Evolutionary conservation across 768 basidiomycete species (phyloP).

Genomic region (Dictyophora rubrovolvata): DNA sequence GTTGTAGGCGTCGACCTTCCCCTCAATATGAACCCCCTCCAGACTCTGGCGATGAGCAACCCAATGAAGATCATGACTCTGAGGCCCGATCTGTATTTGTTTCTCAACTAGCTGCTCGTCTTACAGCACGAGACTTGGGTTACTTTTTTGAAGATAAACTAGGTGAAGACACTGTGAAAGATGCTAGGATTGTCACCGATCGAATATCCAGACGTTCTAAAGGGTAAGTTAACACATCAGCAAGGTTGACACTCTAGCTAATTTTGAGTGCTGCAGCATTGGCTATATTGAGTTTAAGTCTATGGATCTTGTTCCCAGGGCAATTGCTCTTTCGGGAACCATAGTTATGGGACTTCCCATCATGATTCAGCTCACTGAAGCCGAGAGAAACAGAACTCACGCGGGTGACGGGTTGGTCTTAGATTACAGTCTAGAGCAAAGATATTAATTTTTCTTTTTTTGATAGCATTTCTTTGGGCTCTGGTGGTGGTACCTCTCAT

Average conservation of each 20-base stretch:
- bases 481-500: slow-evolving; percentile 67
- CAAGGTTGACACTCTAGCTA: not conserved
- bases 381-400: slow-evolving; percentile 85
- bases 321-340: slow-evolving; percentile 81
- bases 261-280: slow-evolving; percentile 50
- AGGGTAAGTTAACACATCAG: slow-evolving; percentile 49
- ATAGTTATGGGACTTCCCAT: slow-evolving; percentile 98
- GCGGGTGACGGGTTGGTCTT: slow-evolving; percentile 71
- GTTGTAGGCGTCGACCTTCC: slow-evolving; percentile 46
- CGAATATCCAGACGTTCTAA: slow-evolving; percentile 93
- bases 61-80: slow-evolving; percentile 73
- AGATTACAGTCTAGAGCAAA: not conserved
- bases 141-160: slow-evolving; percentile 98
- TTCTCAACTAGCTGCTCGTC: slow-evolving; percentile 92
- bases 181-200: slow-evolving; percentile 94
- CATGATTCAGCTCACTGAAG: slow-evolving; percentile 92
- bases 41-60: slow-evolving; percentile 59
- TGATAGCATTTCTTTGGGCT: slow-evolving; percentile 73
- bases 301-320: slow-evolving; percentile 85
- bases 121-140: slow-evolving; percentile 94
- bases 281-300: slow-evolving; percentile 96
- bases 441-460: slow-evolving; percentile 1
- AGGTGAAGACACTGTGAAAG: slow-evolving; percentile 88
- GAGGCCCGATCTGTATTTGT: slow-evolving; percentile 98
- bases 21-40: slow-evolving; percentile 58